Evolutionary conservation across 2,329 filamentous ascomycete species (phyloP).

Genomic region (Huntiella moniliformis): DNA sequence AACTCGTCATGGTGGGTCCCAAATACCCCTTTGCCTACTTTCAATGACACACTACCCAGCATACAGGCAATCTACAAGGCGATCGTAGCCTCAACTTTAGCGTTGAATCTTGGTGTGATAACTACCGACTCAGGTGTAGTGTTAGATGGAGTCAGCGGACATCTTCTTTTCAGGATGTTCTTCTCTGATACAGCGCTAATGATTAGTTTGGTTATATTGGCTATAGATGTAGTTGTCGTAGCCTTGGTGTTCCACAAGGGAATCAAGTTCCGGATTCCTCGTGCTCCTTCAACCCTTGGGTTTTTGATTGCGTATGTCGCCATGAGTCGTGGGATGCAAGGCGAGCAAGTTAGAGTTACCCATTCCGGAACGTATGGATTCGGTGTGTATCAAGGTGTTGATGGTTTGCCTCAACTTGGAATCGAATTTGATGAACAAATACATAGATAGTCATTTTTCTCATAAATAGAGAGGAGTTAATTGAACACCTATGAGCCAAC

Average conservation of each 20-base stretch:
- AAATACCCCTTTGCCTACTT: not conserved
- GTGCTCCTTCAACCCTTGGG: constrained; percentile 32
- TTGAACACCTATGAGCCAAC: too few species aligned
- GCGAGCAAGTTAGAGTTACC: not conserved
- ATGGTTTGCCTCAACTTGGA: constrained; percentile 29
- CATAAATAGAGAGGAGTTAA: too few species aligned
- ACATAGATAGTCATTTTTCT: too few species aligned
- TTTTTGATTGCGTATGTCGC: constrained; percentile 29
- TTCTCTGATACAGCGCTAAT: constrained; percentile 27
- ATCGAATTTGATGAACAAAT: constrained; percentile 26
- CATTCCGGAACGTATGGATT: constrained; percentile 20
- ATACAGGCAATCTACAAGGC: constrained; percentile 2
- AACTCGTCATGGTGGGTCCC: not conserved
- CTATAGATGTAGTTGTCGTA: constrained; percentile 24
- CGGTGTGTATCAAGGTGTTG: constrained; percentile 28
- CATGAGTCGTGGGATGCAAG: constrained; percentile 23
- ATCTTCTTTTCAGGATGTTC: constrained; percentile 26
- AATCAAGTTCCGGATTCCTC: constrained; percentile 25
- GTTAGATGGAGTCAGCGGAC: constrained; percentile 12
- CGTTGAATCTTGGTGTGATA: constrained; percentile 19
- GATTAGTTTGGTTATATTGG: constrained; percentile 25
- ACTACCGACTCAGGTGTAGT: not conserved
- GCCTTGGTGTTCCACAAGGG: constrained; percentile 24
- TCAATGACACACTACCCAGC: not conserved
- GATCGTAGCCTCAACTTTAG: not conserved